A percentile compares a stretch with the other conserved stretches of the same genome.
phyloP scores from a whole-genome alignment of 2,329 filamentous ascomycete species.

The Fusarium xylarioides region DNA sequence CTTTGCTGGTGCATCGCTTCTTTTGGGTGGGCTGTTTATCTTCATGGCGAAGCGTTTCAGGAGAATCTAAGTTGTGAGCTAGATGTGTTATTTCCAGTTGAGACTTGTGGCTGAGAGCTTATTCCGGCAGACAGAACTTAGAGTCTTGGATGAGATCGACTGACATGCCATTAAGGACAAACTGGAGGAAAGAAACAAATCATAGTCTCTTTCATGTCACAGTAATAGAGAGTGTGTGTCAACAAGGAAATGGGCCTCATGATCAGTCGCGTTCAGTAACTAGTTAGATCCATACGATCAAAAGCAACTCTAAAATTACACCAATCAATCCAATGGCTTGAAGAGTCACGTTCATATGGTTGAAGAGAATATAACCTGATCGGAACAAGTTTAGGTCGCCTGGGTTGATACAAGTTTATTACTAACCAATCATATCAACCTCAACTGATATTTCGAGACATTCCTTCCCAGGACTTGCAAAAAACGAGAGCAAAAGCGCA shows the following conservation, averaged over 20 bases:
- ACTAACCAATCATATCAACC: no score
- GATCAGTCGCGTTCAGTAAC: neutral
- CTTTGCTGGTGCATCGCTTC: neutral
- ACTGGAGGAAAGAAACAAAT: neutral
- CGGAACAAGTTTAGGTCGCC: neutral
- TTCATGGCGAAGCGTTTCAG: neutral
- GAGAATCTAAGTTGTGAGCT: no score
- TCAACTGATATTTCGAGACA: neutral
- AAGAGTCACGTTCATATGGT: fast-evolving
- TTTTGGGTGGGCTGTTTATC: neutral
- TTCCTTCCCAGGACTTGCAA: neutral
- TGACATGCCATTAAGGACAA: neutral
- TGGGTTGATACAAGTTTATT: neutral
- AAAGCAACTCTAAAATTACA: neutral
- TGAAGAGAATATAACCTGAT: neutral
- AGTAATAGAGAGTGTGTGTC: neutral
- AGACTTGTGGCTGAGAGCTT: no score
- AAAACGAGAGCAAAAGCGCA: neutral
- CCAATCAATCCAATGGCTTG: no score
- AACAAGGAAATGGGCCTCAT: neutral
- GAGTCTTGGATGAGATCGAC: neutral
- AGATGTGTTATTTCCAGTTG: no score
- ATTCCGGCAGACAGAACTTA: no score
- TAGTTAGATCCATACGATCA: neutral
- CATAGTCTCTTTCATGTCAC: neutral